Conservation (phyloP, 768 basidiomycete genomes). For the Rhodotorula kratochvilovae region DNA sequence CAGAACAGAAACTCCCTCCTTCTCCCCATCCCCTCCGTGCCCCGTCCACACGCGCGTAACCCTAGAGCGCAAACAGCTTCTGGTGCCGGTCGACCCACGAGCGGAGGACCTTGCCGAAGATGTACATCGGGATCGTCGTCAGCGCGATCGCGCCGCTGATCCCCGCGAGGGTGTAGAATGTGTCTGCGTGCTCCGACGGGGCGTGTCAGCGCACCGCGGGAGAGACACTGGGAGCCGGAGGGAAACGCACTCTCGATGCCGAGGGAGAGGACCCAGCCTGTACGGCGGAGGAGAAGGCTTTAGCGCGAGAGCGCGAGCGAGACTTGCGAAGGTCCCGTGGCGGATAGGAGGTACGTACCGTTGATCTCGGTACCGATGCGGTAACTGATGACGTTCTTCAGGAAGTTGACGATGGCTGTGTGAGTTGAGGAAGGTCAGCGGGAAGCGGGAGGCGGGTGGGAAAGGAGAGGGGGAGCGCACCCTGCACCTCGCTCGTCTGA, state of each 20-base stretch:
- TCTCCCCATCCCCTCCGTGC: no score
- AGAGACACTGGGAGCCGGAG: neutral
- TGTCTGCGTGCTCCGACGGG: neutral
- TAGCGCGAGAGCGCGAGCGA: no score
- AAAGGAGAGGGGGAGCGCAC: neutral
- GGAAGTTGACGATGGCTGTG: slow-evolving; percentile 6
- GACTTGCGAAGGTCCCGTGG: no score
- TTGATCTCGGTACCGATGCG: slow-evolving; percentile 7
- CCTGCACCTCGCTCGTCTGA: slow-evolving; percentile 4
- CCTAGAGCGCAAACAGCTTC: slow-evolving; percentile 1
- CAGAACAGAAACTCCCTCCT: no score
- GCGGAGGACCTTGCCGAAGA: slow-evolving; percentile 2
- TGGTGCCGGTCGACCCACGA: neutral
- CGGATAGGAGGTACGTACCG: neutral
- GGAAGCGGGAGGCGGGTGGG: neutral
- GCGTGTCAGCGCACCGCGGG: neutral
- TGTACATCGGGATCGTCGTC: slow-evolving; percentile 2
- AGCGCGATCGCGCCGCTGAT: neutral
- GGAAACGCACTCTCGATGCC: neutral
- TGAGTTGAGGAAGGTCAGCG: neutral
- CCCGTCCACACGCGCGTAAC: no score
- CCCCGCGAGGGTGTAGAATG: neutral
- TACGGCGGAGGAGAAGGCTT: no score
- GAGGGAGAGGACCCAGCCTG: neutral
- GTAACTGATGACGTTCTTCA: slow-evolving; percentile 11